phyloP scores from a whole-genome alignment of 495 filamentous ascomycete genomes.

The Aspergillus nidulans region DNA sequence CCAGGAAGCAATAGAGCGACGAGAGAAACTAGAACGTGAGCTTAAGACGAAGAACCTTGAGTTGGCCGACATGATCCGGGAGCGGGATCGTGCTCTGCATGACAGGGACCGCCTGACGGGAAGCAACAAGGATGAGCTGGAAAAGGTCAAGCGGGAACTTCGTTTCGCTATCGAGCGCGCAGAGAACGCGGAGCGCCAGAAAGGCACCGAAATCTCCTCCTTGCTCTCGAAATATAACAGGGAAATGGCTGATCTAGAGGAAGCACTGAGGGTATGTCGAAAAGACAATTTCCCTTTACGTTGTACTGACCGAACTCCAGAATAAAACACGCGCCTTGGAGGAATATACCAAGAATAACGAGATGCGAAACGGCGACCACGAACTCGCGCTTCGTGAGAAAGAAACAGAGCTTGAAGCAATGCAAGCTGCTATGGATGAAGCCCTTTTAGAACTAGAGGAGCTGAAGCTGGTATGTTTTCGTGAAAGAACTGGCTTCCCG shows the following conservation, averaged over 20 bases:
- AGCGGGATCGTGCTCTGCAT: constrained; percentile 90
- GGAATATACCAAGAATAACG: constrained; percentile 69
- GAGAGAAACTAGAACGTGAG: constrained; percentile 93
- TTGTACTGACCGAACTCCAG: constrained; percentile 16
- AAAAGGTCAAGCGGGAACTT: constrained; percentile 95
- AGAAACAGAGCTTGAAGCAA: constrained; percentile 95
- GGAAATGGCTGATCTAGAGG: constrained; percentile 94
- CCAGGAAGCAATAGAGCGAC: constrained; percentile 90
- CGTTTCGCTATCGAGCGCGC: constrained; percentile 88
- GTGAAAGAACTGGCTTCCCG: not conserved
- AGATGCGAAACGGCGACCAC: constrained; percentile 79
- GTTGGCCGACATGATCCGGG: constrained; percentile 96
- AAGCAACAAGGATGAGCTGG: constrained; percentile 85
- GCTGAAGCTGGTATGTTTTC: constrained; percentile 51
- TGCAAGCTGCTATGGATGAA: constrained; percentile 95
- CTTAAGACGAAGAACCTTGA: constrained; percentile 99
- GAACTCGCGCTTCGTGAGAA: constrained; percentile 81
- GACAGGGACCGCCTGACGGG: constrained; percentile 83
- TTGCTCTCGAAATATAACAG: constrained; percentile 94
- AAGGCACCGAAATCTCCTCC: constrained; percentile 88
- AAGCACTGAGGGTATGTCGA: constrained; percentile 63
- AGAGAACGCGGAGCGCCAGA: constrained; percentile 86
- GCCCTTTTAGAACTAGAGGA: constrained; percentile 87
- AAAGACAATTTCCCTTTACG: not conserved
- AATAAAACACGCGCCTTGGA: constrained; percentile 85